Conservation (phyloP, 768 basidiomycete genomes). For the Serpula lacrymans region DNA sequence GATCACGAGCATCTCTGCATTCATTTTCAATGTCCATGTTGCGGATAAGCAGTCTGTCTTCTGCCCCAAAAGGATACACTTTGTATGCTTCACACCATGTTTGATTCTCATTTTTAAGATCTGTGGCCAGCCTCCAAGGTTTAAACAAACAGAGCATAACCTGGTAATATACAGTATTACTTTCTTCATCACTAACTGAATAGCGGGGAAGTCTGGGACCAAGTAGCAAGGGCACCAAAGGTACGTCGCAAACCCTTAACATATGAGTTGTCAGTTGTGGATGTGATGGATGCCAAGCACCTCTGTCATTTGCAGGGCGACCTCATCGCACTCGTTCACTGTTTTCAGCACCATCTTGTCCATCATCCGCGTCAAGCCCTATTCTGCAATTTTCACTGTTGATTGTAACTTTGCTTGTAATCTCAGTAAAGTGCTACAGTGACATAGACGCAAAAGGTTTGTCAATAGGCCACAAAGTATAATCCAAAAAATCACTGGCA, state of each 20-base stretch:
- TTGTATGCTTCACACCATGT: background rate
- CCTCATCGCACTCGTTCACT: no score
- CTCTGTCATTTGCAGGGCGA: no score
- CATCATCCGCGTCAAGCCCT: no score
- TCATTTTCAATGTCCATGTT: conserved; percentile 7
- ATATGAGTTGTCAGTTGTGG: conserved; percentile 5
- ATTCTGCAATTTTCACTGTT: no score
- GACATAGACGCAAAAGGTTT: no score
- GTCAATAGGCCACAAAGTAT: no score
- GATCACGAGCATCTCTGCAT: conserved; percentile 9
- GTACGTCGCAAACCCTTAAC: background rate
- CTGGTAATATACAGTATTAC: background rate
- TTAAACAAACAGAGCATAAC: conserved; percentile 4
- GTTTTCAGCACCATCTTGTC: no score
- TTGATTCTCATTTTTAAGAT: background rate
- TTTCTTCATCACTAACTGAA: background rate
- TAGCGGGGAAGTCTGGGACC: conserved; percentile 3
- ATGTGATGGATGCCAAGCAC: no score
- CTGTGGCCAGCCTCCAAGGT: conserved; percentile 2
- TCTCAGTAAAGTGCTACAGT: no score
- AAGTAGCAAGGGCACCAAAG: conserved; percentile 7
- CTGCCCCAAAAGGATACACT: no score
- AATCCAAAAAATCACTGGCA: no score
- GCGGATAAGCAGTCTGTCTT: conserved; percentile 4
- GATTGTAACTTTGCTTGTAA: no score